phyloP scores from a whole-genome alignment of 495 filamentous ascomycete species.

The Neurospora sp. region DNA sequence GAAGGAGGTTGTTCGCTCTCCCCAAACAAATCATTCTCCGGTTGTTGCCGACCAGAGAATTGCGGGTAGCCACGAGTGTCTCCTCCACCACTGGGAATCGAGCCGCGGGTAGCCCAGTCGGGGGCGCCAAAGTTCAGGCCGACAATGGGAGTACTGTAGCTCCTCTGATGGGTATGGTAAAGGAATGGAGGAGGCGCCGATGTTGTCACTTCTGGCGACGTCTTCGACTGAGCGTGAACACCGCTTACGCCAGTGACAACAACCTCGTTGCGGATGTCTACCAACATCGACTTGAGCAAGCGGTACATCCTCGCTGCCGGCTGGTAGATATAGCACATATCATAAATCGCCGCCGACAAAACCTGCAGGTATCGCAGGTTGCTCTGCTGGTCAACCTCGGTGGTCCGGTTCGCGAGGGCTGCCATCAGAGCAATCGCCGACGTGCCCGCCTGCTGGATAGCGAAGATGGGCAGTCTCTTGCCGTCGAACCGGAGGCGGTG shows the following conservation, averaged over 20 bases:
- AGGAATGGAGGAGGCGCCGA: background rate
- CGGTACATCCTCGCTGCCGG: constrained; percentile 26
- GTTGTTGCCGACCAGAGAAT: background rate
- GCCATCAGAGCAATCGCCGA: constrained; percentile 43
- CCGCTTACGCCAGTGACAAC: constrained; percentile 6
- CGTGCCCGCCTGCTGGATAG: constrained; percentile 42
- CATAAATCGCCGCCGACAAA: constrained; percentile 30
- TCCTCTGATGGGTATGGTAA: background rate
- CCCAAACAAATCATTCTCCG: background rate
- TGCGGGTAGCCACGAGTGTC: background rate
- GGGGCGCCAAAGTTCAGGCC: background rate
- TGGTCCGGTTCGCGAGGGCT: constrained; percentile 30
- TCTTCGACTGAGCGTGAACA: background rate
- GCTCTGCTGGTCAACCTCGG: constrained; percentile 23
- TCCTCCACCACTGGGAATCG: background rate
- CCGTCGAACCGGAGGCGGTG: constrained; percentile 41
- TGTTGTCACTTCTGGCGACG: background rate
- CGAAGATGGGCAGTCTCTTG: constrained; percentile 32
- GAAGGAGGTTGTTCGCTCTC: background rate
- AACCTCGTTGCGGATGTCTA: constrained; percentile 24
- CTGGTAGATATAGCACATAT: constrained; percentile 32
- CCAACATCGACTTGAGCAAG: constrained; percentile 24
- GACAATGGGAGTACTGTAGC: background rate
- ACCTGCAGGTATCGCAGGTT: constrained; percentile 29
- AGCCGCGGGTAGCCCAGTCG: background rate